Conservation (phyloP, 2,329 filamentous ascomycete species). For the Sporothrix euskadiensis region DNA sequence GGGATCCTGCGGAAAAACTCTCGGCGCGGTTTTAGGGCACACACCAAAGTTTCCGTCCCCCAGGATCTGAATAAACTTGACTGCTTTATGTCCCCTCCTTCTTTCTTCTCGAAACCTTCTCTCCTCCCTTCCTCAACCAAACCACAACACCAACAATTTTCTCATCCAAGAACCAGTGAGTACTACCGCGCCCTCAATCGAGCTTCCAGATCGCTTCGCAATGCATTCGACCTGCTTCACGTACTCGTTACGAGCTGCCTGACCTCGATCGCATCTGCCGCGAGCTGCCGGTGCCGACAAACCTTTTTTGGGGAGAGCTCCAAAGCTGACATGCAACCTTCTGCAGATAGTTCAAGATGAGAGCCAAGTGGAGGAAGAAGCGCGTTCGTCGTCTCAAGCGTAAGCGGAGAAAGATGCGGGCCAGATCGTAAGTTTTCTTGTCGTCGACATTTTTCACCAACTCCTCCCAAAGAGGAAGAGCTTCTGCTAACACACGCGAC, state of each 20-base stretch:
- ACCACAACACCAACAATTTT: conserved; percentile 46
- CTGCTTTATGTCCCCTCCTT: conserved; percentile 20
- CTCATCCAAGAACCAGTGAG: conserved; percentile 48
- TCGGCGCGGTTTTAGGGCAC: conserved; percentile 34
- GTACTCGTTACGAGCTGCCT: background rate
- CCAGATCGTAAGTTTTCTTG: conserved; percentile 76
- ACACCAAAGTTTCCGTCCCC: conserved; percentile 26
- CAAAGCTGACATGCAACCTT: conserved; percentile 30
- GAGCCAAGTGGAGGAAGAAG: conserved; percentile 99
- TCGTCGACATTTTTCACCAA: background rate
- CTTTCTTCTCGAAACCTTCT: conserved; percentile 26
- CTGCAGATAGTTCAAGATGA: conserved; percentile 59
- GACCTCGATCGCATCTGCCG: background rate
- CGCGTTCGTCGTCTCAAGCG: conserved; percentile 97
- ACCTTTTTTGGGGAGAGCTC: background rate
- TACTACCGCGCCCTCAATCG: conserved; percentile 5
- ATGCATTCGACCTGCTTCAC: background rate
- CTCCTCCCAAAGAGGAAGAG: background rate
- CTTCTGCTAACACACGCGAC: conserved; percentile 17
- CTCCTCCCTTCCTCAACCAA: conserved; percentile 32
- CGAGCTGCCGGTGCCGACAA: background rate
- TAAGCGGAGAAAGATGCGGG: conserved; percentile 99
- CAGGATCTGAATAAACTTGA: conserved; percentile 24
- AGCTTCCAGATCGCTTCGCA: background rate
- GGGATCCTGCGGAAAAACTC: conserved; percentile 28